Base-by-base conservation (phyloP, 345 rosid genomes). In the Eucalyptus leucophloia region DNA sequence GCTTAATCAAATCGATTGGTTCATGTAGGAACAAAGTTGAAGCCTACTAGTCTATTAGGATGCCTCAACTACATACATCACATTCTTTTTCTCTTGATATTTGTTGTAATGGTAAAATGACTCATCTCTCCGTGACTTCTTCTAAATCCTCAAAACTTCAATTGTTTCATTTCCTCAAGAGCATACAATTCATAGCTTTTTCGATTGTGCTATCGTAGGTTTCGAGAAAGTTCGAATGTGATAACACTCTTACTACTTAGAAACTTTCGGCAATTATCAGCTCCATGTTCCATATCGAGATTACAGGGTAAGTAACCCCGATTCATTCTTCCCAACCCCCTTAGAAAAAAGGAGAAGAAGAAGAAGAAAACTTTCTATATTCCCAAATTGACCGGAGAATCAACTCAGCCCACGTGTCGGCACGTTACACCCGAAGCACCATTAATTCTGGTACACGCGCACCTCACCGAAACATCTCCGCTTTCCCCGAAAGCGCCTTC, bases 111-210 rank as follows among this genome's bases (percentile, higher is more conserved):
- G 26, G 11, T 72, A 12, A 62, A 62, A 28, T 1, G 34, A 32
- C 0, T 62, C 3, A 4, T 62, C 34, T 13, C 17, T 7, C 1
- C 0, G 1, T 10, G 26, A 1, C 4, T 72, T 34, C 2, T n/a
- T 37, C 19, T 37, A 28, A 72, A 37, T 37, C 0, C 2, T 72
- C 5, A 10, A 72, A 72, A 72, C 2, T 37, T 37, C 0, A 1
- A 23, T 19, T 1, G 5, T 8, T 9, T 4, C 2, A 3, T 72
- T 19, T 12, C 19, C 1, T 13, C 2, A 51, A 30, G 18, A 0
- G n/a, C 17, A 34, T 3, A 72, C 7, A 88, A 45, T 23, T 49
- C 28, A 19, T 37, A 80, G 6, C 28, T 62, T 26, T 86, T 6
- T 89, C 12, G 40, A 32, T 34, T 62, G 17, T 65, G 51, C 86